Base-by-base conservation (phyloP, 352 stramenopile species). In the Globisporangium irregulare region DNA sequence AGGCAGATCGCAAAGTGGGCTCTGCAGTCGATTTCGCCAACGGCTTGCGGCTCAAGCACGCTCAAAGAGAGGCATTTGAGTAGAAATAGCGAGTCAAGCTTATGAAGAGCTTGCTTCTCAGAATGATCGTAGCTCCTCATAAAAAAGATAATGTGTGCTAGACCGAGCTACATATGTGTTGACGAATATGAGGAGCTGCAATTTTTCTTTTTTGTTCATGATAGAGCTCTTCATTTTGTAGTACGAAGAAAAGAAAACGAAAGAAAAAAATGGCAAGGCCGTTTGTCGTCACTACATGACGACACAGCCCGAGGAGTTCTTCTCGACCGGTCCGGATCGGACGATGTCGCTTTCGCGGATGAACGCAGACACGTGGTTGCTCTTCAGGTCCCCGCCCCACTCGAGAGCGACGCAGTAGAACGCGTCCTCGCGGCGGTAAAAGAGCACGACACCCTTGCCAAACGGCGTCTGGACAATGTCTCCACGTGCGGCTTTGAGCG, bases 391-490 rank as follows among this genome's bases (percentile, higher is more conserved):
- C 4, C 29, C 55, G 18, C 66, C 59, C 83, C 84, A 93, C 56
- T 93, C 78, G 20, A 93, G 71, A 3, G 84, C 84, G 38, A 95
- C 77, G 53, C 78, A 79, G 62, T 92, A 95, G 65, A 88, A 86
- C 25, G 73, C 75, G 66, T 94, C 84, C 18, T 75, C 48, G 0
- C 70, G 70, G 4, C 86, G 84, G 73, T 89, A 92, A 48, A 74
- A 72, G 50, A 93, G 76, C 60, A 95, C 84, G 22, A 92, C 75
- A 29, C 87, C 87, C 20, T 75, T 84, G 51, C 86, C 87, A 65
- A 83, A 95, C 15, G 87, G 86, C n/a, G 87, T 95, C 68, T 76
- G 75, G 6, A 95, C 87, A 4, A 93, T 67, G 59, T 95, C 87
- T 9, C 87, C 87, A n/a, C 86, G 80, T 20, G 80, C 85, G 4